Percentiles rank a stretch among this genome's conserved stretches.
Conservation (phyloP, 202 grass and related monocot species). For the Panicum hallii region DNA sequence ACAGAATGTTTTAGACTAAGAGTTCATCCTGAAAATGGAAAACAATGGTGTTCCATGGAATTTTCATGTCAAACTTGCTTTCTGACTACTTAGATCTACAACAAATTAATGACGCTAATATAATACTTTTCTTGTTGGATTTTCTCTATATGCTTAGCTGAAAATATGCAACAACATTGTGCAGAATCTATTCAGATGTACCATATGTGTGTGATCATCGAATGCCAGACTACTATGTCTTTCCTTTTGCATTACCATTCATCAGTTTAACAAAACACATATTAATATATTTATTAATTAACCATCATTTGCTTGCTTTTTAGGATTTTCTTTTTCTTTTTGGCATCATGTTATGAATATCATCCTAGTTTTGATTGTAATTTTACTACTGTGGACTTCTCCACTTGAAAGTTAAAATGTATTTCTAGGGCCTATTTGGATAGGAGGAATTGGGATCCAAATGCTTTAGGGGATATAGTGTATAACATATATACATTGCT, state of each 20-base stretch:
- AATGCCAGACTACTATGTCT: conserved; percentile 5
- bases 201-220: background rate
- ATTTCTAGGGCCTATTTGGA: background rate
- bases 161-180: background rate
- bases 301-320: background rate
- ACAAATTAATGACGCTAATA: conserved; percentile 33
- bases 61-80: conserved; percentile 52
- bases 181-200: background rate
- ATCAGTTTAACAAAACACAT: background rate
- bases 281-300: background rate
- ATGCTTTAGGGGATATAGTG: background rate
- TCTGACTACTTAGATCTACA: conserved; percentile 41
- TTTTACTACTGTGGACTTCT: background rate
- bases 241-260: conserved; percentile 5
- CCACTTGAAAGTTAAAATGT: conserved; percentile 2
- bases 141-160: background rate
- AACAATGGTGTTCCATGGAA: conserved; percentile 54
- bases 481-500: background rate
- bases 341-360: background rate
- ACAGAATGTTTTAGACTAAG: conserved; percentile 30
- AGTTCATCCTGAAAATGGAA: conserved; percentile 49
- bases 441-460: background rate
- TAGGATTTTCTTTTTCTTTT: background rate
- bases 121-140: background rate
- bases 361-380: background rate